These are phyloP conservation scores for Debaryomycetaceae sp. DNA, from an alignment of 1,139 yeast genomes.

Conservation along the genomic window DNA sequence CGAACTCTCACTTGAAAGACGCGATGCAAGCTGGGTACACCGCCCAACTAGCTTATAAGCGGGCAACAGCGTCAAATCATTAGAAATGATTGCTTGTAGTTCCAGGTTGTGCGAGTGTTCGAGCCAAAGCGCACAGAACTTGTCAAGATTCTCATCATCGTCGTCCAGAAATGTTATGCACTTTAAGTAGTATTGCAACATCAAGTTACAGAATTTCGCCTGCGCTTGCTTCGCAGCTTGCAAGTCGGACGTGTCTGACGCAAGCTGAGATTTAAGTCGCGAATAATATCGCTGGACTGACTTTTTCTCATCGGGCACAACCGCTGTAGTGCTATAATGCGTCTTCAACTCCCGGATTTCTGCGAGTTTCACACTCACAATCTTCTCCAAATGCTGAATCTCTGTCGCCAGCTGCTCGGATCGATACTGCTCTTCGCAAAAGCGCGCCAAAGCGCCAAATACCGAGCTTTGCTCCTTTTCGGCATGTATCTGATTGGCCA, in stretches of 20 bases:
- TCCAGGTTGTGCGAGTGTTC: constrained; percentile 39
- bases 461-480: constrained; percentile 27
- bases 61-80: constrained; percentile 35
- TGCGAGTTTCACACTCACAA: constrained; percentile 23
- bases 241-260: constrained; percentile 40
- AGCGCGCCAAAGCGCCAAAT: constrained; percentile 55
- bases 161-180: constrained; percentile 37
- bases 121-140: constrained; percentile 82
- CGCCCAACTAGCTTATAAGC: constrained; percentile 60
- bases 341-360: constrained; percentile 41
- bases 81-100: constrained; percentile 23
- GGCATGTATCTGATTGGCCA: constrained; percentile 6
- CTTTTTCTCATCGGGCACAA: constrained; percentile 33
- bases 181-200: constrained; percentile 51
- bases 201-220: constrained; percentile 37
- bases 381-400: constrained; percentile 27
- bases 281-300: constrained; percentile 41
- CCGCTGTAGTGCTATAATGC: constrained; percentile 27
- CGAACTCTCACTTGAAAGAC: constrained; percentile 40
- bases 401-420: constrained; percentile 34
- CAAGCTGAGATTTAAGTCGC: constrained; percentile 36
- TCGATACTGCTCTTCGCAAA: constrained; percentile 61
- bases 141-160: constrained; percentile 55
- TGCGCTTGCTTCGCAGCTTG: constrained; percentile 24
- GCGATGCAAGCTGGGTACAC: constrained; percentile 75